Percentiles rank a stretch among this genome's conserved stretches.
Conservation (phyloP, 345 rosid genomes). For the Eucalyptus melliodora region DNA sequence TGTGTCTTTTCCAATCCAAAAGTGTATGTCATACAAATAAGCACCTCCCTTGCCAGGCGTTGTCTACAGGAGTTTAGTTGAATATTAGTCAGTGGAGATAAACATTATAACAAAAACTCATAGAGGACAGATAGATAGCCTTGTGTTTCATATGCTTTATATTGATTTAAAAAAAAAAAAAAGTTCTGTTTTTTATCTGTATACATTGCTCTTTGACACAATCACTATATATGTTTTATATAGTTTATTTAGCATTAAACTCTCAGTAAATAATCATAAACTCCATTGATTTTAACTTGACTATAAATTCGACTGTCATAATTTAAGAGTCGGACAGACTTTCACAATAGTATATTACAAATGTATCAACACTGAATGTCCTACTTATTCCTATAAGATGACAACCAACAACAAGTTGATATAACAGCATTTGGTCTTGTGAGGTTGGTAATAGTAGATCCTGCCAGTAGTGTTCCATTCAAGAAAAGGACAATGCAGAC, state of each 20-base stretch:
- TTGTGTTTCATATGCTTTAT: neutral
- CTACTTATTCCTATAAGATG: neutral
- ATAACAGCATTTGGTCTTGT: neutral
- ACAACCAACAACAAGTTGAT: neutral
- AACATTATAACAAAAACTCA: neutral
- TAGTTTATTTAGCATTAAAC: neutral
- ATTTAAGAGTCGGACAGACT: neutral
- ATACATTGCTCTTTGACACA: neutral
- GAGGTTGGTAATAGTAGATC: neutral
- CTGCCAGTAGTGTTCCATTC: neutral
- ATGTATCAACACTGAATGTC: neutral
- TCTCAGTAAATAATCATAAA: neutral
- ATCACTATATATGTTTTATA: neutral
- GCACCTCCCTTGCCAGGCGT: conserved; percentile 75
- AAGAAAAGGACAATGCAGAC: neutral
- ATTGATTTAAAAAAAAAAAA: neutral
- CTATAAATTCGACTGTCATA: neutral
- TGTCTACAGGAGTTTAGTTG: conserved; percentile 37
- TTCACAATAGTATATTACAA: neutral
- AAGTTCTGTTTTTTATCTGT: neutral
- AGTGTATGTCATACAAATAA: conserved; percentile 77
- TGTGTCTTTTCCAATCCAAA: conserved; percentile 97
- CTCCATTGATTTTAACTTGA: neutral
- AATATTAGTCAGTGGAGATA: neutral
- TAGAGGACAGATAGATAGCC: neutral